Evolutionary conservation across 2,329 filamentous ascomycete species (phyloP).

Genomic region (Trichoderma cornu-damae): DNA sequence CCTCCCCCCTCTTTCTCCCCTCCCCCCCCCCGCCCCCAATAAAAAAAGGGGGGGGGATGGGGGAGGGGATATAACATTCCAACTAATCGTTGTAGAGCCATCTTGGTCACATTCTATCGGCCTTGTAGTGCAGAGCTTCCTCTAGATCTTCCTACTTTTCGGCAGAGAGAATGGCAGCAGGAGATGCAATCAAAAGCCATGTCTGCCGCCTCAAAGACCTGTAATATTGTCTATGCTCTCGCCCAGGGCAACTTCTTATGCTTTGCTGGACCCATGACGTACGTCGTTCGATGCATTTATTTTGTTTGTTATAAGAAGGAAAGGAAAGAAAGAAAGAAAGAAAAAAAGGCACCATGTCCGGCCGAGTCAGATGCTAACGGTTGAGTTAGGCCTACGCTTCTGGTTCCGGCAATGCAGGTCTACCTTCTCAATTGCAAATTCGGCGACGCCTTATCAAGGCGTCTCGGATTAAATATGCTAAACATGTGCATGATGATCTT

Average conservation of each 20-base stretch:
- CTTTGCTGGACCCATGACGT: slow-evolving; percentile 10
- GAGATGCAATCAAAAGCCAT: slow-evolving; percentile 12
- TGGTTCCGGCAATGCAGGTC: slow-evolving; percentile 13
- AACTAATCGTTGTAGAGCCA: background rate
- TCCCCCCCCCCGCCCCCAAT: no score
- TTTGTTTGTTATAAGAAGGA: no score
- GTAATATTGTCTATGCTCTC: slow-evolving; percentile 10
- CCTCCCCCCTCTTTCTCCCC: no score
- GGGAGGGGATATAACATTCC: background rate
- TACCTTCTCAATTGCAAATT: slow-evolving; percentile 15
- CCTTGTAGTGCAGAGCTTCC: background rate
- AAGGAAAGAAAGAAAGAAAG: no score
- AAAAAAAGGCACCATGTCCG: no score
- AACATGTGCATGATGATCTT: slow-evolving; percentile 17
- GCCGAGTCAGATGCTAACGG: no score
- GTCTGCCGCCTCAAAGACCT: slow-evolving; percentile 13
- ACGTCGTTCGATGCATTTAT: background rate
- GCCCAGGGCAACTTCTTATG: slow-evolving; percentile 11
- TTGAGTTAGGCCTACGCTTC: background rate
- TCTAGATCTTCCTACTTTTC: slow-evolving; percentile 1
- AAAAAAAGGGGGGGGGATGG: no score
- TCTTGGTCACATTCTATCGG: slow-evolving; percentile 7
- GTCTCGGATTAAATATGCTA: slow-evolving; percentile 9
- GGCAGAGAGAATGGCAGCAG: slow-evolving; percentile 10
- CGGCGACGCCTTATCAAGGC: slow-evolving; percentile 3